Evolutionary conservation across 192 early-diverging fungal genomes (phyloP).

Genomic region (Entophlyctis luteolus): DNA sequence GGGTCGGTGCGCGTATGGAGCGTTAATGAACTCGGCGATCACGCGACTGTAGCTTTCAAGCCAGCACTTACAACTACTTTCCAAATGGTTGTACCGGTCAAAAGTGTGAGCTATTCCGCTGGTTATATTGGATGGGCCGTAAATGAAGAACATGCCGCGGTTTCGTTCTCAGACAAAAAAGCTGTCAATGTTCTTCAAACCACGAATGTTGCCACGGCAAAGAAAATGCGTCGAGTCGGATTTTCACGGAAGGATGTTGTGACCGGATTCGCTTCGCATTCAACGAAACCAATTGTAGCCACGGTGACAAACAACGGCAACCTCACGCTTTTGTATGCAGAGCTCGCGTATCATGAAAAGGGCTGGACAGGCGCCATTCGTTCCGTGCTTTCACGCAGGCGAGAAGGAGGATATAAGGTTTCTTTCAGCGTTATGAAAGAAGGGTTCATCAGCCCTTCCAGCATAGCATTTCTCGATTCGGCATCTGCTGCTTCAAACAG

Average conservation of each 20-base stretch:
- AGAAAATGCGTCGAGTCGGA: background rate
- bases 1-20: conserved; percentile 22
- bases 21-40: conserved; percentile 27
- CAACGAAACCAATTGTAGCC: conserved; percentile 22
- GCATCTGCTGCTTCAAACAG: conserved; percentile 2
- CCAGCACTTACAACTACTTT: conserved; percentile 10
- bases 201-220: background rate
- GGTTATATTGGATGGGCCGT: conserved; percentile 26
- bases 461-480: conserved; percentile 22
- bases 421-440: conserved; percentile 24
- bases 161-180: conserved; percentile 22
- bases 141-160: conserved; percentile 5
- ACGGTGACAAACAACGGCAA: conserved; percentile 28
- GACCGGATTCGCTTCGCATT: conserved; percentile 22
- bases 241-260: conserved; percentile 26
- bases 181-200: background rate
- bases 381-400: conserved; percentile 5
- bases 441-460: conserved; percentile 10
- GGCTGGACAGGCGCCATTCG: conserved; percentile 15
- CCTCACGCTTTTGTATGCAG: conserved; percentile 25
- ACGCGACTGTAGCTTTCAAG: conserved; percentile 2
- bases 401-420: conserved; percentile 13
- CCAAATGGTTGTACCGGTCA: conserved; percentile 11
- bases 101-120: background rate
- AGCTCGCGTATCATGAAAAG: conserved; percentile 26